A percentile compares a stretch with the other conserved stretches of the same genome.
Evolutionary conservation across 495 filamentous ascomycete species (phyloP).

Genomic region (Halenospora varia): DNA sequence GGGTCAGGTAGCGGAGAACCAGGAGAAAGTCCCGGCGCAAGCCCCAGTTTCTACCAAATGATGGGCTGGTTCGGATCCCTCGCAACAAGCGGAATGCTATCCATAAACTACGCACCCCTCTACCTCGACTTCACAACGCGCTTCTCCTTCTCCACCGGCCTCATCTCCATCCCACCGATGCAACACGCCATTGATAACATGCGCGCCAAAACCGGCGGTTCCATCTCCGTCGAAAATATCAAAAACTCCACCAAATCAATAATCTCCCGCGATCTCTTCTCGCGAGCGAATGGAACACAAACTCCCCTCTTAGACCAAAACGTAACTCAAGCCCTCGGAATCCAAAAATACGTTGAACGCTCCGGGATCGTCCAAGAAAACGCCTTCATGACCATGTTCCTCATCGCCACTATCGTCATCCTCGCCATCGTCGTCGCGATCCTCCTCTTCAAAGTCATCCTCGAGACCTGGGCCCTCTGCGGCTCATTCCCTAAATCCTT

Average conservation of each 20-base stretch:
- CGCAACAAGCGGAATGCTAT: conserved; percentile 94
- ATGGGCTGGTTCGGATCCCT: conserved; percentile 89
- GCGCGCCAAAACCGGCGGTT: conserved; percentile 74
- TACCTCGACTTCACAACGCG: conserved; percentile 87
- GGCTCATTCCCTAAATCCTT: conserved; percentile 81
- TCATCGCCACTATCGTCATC: conserved; percentile 84
- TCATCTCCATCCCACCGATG: conserved; percentile 77
- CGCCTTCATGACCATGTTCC: conserved; percentile 92
- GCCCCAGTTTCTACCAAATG: conserved; percentile 82
- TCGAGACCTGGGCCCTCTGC: conserved; percentile 89
- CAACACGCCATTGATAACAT: conserved; percentile 85
- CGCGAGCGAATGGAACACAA: too few relatives aligned
- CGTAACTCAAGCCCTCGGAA: conserved; percentile 38
- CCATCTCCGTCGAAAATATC: conserved; percentile 75
- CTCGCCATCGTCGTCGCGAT: conserved; percentile 83
- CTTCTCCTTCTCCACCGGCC: conserved; percentile 85
- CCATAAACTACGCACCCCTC: conserved; percentile 77
- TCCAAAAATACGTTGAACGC: conserved; percentile 72
- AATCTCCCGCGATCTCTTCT: too few relatives aligned
- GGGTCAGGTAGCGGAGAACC: conserved; percentile 33
- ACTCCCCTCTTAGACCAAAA: conserved; percentile 58
- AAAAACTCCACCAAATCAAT: too few relatives aligned
- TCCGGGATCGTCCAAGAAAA: conserved; percentile 81
- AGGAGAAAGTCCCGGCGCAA: conserved; percentile 57
- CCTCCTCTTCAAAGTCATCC: conserved; percentile 83